Evolutionary conservation across 441 rosid species (phyloP).

Genomic region (California macrophylla): DNA sequence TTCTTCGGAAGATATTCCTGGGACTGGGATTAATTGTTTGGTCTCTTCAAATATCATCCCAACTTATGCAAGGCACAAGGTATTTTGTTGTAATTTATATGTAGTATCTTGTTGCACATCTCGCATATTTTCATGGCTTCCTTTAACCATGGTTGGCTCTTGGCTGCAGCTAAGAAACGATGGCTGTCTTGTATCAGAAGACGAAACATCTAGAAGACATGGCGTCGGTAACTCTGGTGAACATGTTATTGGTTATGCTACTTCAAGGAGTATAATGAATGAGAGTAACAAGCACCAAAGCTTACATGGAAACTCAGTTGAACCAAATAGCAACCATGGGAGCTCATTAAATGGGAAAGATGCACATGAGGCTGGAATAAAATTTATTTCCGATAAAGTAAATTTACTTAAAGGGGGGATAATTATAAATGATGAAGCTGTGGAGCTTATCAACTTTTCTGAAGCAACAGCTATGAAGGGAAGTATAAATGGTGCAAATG

Average conservation of each 20-base stretch:
- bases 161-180: slow-evolving; percentile 33
- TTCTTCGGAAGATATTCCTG: slow-evolving; percentile 26
- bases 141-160: neutral
- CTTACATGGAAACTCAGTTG: slow-evolving; percentile 21
- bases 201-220: slow-evolving; percentile 27
- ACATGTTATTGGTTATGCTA: slow-evolving; percentile 27
- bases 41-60: slow-evolving; percentile 10
- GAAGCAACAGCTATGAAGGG: too few species aligned
- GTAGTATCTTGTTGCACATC: neutral
- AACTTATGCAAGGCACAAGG: slow-evolving; percentile 38
- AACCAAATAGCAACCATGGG: slow-evolving; percentile 31
- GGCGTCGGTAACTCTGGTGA: slow-evolving; percentile 27
- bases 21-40: slow-evolving; percentile 18
- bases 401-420: slow-evolving; percentile 15
- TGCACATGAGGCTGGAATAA: slow-evolving; percentile 16
- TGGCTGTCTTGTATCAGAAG: slow-evolving; percentile 23
- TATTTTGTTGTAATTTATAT: slow-evolving; percentile 8
- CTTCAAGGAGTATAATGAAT: slow-evolving; percentile 20
- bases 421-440: slow-evolving; percentile 19
- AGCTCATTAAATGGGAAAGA: slow-evolving; percentile 22
- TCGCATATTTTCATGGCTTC: neutral
- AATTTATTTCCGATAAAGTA: slow-evolving; percentile 16
- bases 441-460: neutral
- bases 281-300: slow-evolving; percentile 25
- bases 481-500: too few species aligned